Base-by-base conservation (phyloP, 1,284 basidiomycete genomes). In the Wolfiporia cocos region DNA sequence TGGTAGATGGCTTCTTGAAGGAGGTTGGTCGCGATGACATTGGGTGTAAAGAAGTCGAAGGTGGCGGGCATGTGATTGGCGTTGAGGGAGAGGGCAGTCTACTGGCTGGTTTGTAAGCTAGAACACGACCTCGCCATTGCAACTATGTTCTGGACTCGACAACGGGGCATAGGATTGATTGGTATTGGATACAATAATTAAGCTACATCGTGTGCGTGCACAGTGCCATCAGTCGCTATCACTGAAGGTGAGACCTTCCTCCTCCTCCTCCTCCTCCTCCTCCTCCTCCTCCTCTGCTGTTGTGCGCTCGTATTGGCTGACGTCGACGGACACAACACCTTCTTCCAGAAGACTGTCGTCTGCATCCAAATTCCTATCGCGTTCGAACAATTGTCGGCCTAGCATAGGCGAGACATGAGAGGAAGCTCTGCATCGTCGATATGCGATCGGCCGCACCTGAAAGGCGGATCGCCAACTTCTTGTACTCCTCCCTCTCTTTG, bases 311-410 rank as follows among this genome's bases (percentile, higher is more conserved):
- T 92, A 96, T 61, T 92, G 84, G 53, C 81, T 87, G 56, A 89
- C 63, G 60, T 95, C 92, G 39, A 95, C 88, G 23, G 88, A 91
- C 29, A 84, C 77, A 0, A 77, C 77, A 22, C 81, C 92, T 58
- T 95, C 92, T 61, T 94, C 87, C 55, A 85, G 65, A 31, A 91
- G 69, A 18, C 65, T 74, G 44, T 89, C 86, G 47, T 95, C 92
- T 19, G 70, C 66, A 65, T 70, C 87, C 41, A 92, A 70, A 52
- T 78, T 77, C 48, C 71, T 77, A 59, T 90, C 80, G 41, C 78
- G 78, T 63, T 94, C 90, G 62, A 95, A 96, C 43, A 95, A 65
- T 66, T 94, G 90, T 19, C 90, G 81, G 22, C 92, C 92, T 93
- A 49, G 17, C 29, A 34, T 52, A 29, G 20, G 18, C 28, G 32